phyloP scores from a whole-genome alignment of 1,139 yeast genomes.

The Blastobotrys raffinosifermentans region DNA sequence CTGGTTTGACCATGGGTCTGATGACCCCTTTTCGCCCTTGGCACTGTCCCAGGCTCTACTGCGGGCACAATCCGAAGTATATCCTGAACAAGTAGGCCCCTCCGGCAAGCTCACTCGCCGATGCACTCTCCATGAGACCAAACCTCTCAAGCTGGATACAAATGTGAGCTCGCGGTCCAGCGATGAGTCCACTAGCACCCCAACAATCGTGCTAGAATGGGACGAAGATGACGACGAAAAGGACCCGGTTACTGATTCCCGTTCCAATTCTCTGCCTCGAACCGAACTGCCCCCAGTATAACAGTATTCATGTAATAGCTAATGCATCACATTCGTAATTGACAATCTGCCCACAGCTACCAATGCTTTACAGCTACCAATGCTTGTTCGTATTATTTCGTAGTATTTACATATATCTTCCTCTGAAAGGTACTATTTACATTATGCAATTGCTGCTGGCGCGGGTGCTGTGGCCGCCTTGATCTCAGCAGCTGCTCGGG shows the following conservation, averaged over 20 bases:
- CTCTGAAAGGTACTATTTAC: slow-evolving; percentile 1
- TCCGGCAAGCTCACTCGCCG: slow-evolving; percentile 17
- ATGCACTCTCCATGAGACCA: slow-evolving; percentile 21
- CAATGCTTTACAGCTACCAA: slow-evolving; percentile 4
- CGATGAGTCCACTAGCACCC: slow-evolving; percentile 13
- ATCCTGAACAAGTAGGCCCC: slow-evolving; percentile 4
- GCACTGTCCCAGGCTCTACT: slow-evolving; percentile 13
- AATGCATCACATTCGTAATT: too few relatives aligned
- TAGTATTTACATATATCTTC: slow-evolving; percentile 6
- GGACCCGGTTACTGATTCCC: slow-evolving; percentile 9
- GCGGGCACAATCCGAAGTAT: slow-evolving; percentile 6
- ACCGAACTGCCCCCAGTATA: slow-evolving; percentile 22
- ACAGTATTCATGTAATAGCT: too few relatives aligned
- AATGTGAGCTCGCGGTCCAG: neutral
- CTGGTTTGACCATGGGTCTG: slow-evolving; percentile 13
- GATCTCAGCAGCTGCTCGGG: neutral
- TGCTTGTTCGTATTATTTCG: slow-evolving; percentile 1
- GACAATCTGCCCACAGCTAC: too few relatives aligned
- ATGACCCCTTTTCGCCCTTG: slow-evolving; percentile 7
- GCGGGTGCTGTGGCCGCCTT: neutral
- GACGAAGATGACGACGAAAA: slow-evolving; percentile 26
- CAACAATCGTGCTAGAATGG: slow-evolving; percentile 28
- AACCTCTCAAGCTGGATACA: neutral
- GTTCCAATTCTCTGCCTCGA: slow-evolving; percentile 6
- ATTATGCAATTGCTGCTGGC: neutral